Percentiles rank a stretch among this genome's conserved stretches.
These are phyloP conservation scores for Chrysoporthe cubensis DNA, from an alignment of 2,329 filamentous ascomycete genomes.

Conservation along the genomic window DNA sequence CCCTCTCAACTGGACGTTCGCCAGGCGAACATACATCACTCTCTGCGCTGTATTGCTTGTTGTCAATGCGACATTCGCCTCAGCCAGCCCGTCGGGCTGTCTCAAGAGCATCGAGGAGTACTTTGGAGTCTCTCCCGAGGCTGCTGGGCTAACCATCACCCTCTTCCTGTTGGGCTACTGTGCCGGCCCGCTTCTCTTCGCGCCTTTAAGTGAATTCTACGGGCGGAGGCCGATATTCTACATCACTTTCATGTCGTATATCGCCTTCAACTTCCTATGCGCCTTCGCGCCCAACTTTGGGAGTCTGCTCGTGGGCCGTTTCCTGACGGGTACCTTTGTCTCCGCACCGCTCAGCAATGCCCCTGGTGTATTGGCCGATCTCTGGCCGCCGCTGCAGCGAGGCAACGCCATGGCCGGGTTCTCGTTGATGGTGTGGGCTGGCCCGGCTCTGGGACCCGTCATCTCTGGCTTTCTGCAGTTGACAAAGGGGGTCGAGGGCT, in stretches of 20 bases:
- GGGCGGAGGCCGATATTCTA: slow-evolving; percentile 59
- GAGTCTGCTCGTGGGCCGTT: slow-evolving; percentile 56
- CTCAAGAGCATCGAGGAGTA: slow-evolving; percentile 46
- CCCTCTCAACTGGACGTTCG: slow-evolving; percentile 51
- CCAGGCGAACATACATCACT: slow-evolving; percentile 47
- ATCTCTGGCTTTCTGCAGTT: slow-evolving; percentile 61
- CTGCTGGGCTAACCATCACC: slow-evolving; percentile 54
- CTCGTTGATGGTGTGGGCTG: slow-evolving; percentile 56
- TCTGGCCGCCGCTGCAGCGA: slow-evolving; percentile 57
- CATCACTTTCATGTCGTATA: slow-evolving; percentile 51
- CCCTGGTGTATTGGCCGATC: slow-evolving; percentile 56
- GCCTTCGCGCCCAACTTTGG: slow-evolving; percentile 60
- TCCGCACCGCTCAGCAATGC: slow-evolving; percentile 53
- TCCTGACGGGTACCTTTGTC: slow-evolving; percentile 59
- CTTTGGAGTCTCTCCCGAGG: slow-evolving; percentile 52
- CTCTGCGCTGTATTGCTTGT: slow-evolving; percentile 49
- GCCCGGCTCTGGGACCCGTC: slow-evolving; percentile 57
- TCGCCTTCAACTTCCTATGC: slow-evolving; percentile 57
- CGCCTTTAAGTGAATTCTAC: slow-evolving; percentile 61
- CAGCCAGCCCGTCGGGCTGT: slow-evolving; percentile 44
- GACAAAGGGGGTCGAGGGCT: slow-evolving; percentile 46
- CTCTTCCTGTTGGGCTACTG: slow-evolving; percentile 62
- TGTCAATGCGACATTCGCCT: slow-evolving; percentile 60
- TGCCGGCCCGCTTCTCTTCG: slow-evolving; percentile 61
- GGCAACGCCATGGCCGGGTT: slow-evolving; percentile 60